Evolutionary conservation across 371 early-diverging fungal species (phyloP), one percentile per base, ranked within the genome.

Genomic region (Globomyces sp.): DNA sequence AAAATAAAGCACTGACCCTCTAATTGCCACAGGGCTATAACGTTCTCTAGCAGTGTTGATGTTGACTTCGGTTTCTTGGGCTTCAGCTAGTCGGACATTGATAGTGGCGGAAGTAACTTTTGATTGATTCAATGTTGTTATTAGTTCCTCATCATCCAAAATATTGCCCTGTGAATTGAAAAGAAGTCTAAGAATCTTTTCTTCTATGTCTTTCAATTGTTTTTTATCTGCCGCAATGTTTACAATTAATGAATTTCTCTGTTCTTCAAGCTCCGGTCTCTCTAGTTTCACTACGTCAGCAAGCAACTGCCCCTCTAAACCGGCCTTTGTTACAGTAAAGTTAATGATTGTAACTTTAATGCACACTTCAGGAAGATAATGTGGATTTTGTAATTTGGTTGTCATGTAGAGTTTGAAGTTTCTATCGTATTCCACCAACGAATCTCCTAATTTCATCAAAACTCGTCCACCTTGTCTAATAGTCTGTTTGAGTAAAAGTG

Each of bases 341-440:
- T 84, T 84, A 64, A 84, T 84, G 60, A 84, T 77, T 0, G 85
- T 84, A 44, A 81, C 82, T 68, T 84, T 80, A 69, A 84, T 84
- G 69, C 84, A 83, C 8, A 83, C 80, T 65, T 84, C 85, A 2
- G 85, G 85, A 1, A 84, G 69, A 66, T 84, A 84, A 65, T 84
- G 85, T 3, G 85, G 85, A 62, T 84, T 84, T 13, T 82, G 63
- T 2, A 84, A 74, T 63, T 84, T 84, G 11, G 85, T 82, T 0
- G 84, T 83, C 39, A 83, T 83, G 57, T 76, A 83, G 36, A 83
- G 77, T 65, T 80, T 81, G 70, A 83, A 83, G 65, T 80, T 81
- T 37, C 80, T 65, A 63, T 83, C 84, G 68, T 83, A 83, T 58
- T 83, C 84, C 6, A 83, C 84, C 42, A 79, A 68, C 4, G 78